Conservation (phyloP, 352 stramenopile genomes). For the Elongisporangium senticosum region DNA sequence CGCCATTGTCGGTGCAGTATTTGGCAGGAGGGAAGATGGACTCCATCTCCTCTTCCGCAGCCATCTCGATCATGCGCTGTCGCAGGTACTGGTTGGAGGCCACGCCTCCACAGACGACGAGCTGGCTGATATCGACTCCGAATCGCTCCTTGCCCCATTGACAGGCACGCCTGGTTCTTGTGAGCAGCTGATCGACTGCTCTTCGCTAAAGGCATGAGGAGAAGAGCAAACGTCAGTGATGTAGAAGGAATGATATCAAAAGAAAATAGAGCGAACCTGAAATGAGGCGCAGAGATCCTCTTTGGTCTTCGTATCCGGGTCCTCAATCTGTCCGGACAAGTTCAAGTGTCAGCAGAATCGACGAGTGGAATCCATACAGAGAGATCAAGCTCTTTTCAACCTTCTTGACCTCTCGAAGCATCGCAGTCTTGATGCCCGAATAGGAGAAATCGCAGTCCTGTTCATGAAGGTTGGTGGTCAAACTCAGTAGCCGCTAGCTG, state of each 20-base stretch:
- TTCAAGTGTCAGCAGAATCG: conserved; percentile 16
- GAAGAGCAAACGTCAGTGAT: background rate
- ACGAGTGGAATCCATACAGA: background rate
- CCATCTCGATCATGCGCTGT: conserved; percentile 63
- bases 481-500: background rate
- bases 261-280: conserved; percentile 34
- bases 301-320: conserved; percentile 44
- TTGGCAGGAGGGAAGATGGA: conserved; percentile 54
- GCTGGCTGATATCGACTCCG: conserved; percentile 43
- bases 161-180: conserved; percentile 86
- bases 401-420: conserved; percentile 77
- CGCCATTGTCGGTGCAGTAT: conserved; percentile 98
- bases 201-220: conserved; percentile 22
- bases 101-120: conserved; percentile 95
- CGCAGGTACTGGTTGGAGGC: conserved; percentile 96
- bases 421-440: conserved; percentile 96
- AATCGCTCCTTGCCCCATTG: conserved; percentile 63
- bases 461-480: background rate
- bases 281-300: conserved; percentile 94
- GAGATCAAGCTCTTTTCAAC: conserved; percentile 12
- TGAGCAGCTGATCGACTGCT: conserved; percentile 53
- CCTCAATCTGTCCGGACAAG: conserved; percentile 39
- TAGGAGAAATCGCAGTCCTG: conserved; percentile 97
- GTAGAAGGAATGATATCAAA: background rate
- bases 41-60: conserved; percentile 37